Evolutionary conservation across 306 rosid genomes (phyloP), one percentile per base, ranked within the genome.

Genomic region (Castanea crenata): DNA sequence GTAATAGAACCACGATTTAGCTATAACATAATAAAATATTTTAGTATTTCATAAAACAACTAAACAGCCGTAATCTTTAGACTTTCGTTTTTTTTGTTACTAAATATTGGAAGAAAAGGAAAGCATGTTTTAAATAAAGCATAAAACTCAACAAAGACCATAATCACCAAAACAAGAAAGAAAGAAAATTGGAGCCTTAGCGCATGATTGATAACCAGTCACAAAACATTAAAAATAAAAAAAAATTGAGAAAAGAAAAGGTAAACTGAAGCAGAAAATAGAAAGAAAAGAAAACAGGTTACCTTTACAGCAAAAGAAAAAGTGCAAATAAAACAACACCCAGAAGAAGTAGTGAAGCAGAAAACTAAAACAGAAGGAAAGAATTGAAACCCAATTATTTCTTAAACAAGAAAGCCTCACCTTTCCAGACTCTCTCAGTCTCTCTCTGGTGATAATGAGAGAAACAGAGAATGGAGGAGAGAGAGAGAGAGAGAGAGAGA

Each of bases 351-450:
- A 55, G 16, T 52, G 58, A 65, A 41, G 77, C 68, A 49, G 61
- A 76, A 55, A 19, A 78, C 76, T 49, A 56, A 13, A 51, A 13
- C 72, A 78, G 34, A 80, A 79, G 78, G 23, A 58, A 77, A 88
- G 80, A 72, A 72, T 62, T 55, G 3, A 21, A 78, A 69, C 20
- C 58, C 23, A 46, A 63, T 20, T 49, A 63, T 20, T 49, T 76
- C 61, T 61, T 3, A 29, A 63, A 27, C 23, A 74, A 71, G 74
- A 65, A 73, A 71, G 74, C 52, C 62, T 71, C 65, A 52, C 16
- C 21, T 31, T 68, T 74, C 4, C 59, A 20, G 6, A 4, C 15
- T 55, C 73, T 44, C 55, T 69, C 20, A 78, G 65, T 73, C 31
- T 79, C 73, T 61, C 49, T 61, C 38, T 5, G 12, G 46, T 31